Evolutionary conservation across 1,284 basidiomycete genomes (phyloP).

Genomic region (Irpex sp.): DNA sequence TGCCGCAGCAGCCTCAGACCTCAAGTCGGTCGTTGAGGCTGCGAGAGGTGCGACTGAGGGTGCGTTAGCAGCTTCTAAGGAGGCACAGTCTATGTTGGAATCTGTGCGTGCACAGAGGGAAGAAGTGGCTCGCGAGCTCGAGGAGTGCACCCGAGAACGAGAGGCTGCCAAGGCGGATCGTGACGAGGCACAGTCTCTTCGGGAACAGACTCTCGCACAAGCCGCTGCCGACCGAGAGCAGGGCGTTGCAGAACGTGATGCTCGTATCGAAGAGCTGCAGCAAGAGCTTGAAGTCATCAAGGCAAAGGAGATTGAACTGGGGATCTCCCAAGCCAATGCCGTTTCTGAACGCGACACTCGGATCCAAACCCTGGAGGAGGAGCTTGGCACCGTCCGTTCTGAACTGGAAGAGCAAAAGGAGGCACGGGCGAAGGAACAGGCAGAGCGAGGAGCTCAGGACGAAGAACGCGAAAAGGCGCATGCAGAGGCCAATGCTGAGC

Average conservation of each 20-base stretch:
- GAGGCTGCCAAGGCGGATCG: constrained; percentile 5
- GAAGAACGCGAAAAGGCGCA: not conserved
- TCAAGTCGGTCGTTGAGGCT: constrained; percentile 2
- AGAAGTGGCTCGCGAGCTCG: constrained; percentile 1
- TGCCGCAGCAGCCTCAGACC: not conserved
- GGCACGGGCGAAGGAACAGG: not conserved
- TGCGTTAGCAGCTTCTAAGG: constrained; percentile 5
- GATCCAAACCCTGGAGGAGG: constrained; percentile 5
- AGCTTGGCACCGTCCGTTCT: constrained; percentile 2
- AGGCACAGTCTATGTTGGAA: constrained; percentile 6
- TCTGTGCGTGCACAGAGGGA: constrained; percentile 3
- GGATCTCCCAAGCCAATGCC: not conserved
- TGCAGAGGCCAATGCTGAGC: not conserved
- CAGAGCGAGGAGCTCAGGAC: not conserved
- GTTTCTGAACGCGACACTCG: constrained; percentile 7
- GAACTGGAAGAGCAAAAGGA: constrained; percentile 5
- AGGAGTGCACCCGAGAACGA: constrained; percentile 3
- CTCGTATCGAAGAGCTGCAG: constrained; percentile 3
- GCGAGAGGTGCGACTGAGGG: constrained; percentile 2
- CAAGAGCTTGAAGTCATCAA: constrained; percentile 1
- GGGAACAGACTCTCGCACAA: not conserved
- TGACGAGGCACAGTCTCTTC: constrained; percentile 3
- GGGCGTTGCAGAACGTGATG: constrained; percentile 2
- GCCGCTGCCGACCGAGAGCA: constrained; percentile 4
- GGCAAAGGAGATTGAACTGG: not conserved